phyloP scores from a whole-genome alignment of 2,329 filamentous ascomycete genomes.

The Penicillium sp. region DNA sequence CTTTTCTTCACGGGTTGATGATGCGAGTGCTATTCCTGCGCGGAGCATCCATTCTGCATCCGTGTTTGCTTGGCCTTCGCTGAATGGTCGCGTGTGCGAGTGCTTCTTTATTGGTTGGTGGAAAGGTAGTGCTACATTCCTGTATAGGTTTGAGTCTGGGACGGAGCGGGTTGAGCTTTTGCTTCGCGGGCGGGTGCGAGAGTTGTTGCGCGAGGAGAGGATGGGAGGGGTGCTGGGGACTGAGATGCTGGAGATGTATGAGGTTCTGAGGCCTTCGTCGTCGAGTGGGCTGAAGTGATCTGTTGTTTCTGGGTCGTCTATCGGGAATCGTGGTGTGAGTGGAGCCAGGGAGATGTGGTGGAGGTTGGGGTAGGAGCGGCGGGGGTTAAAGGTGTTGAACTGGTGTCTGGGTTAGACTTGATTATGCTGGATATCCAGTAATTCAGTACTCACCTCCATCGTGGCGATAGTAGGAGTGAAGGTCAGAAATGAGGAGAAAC shows the following conservation, averaged over 20 bases:
- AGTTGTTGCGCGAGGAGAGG: conserved; percentile 41
- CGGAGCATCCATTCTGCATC: conserved; percentile 58
- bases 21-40: conserved; percentile 54
- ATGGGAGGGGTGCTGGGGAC: conserved; percentile 43
- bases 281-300: conserved; percentile 31
- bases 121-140: conserved; percentile 26
- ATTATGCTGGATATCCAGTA: not conserved
- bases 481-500: conserved; percentile 2
- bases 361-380: conserved; percentile 57
- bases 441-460: conserved; percentile 25
- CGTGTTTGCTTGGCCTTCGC: conserved; percentile 5
- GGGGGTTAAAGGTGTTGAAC: conserved; percentile 32
- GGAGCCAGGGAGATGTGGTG: conserved; percentile 59
- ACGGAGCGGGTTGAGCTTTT: conserved; percentile 32
- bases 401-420: conserved; percentile 6
- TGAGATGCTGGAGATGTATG: conserved; percentile 41
- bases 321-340: conserved; percentile 52
- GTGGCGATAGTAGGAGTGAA: not conserved
- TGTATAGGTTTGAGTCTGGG: conserved; percentile 35
- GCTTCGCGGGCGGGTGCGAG: conserved; percentile 33
- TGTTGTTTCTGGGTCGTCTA: conserved; percentile 42
- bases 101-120: conserved; percentile 14
- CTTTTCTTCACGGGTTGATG: conserved; percentile 56
- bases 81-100: conserved; percentile 1
- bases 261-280: conserved; percentile 28